These are phyloP conservation scores for Chlamydomonas reinhardtii DNA, from an alignment of 163 green algal species.

Conservation along the genomic window DNA sequence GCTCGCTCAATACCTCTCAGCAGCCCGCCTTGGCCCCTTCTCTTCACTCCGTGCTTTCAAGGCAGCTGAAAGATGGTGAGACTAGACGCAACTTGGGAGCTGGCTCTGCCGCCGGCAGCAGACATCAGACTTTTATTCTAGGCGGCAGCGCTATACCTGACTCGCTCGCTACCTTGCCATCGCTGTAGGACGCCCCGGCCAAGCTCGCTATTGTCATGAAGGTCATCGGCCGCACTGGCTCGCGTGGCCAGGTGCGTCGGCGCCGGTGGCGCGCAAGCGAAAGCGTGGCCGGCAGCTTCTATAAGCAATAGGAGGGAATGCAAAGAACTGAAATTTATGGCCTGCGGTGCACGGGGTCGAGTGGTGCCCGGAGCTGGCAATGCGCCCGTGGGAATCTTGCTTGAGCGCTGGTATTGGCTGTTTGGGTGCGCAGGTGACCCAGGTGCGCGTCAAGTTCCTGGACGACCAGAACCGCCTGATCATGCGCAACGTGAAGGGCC, in stretches of 20 bases:
- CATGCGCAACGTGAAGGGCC: conserved; percentile 99
- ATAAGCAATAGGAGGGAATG: no score
- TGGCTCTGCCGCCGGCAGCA: conserved; percentile 8
- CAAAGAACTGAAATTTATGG: no score
- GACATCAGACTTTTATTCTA: conserved; percentile 8
- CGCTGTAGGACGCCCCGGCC: conserved; percentile 84
- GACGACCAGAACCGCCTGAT: conserved; percentile 98
- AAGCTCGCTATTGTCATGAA: conserved; percentile 99
- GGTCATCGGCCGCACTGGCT: conserved; percentile 98
- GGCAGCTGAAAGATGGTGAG: conserved; percentile 51
- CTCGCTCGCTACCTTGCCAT: background rate
- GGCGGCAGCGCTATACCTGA: background rate
- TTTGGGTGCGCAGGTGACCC: conserved; percentile 87
- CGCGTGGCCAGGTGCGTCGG: conserved; percentile 92
- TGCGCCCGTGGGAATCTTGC: no score
- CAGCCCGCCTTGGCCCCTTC: background rate
- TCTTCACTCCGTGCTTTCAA: conserved; percentile 21
- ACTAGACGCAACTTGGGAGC: no score
- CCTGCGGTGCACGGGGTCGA: no score
- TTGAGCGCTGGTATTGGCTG: no score
- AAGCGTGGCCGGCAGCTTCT: no score
- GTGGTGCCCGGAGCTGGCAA: no score
- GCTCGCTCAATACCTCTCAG: no score
- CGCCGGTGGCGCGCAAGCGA: conserved; percentile 9
- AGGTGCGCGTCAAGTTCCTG: conserved; percentile 99